phyloP scores from a whole-genome alignment of 352 stramenopile genomes.

The Phytophthora melonis region DNA sequence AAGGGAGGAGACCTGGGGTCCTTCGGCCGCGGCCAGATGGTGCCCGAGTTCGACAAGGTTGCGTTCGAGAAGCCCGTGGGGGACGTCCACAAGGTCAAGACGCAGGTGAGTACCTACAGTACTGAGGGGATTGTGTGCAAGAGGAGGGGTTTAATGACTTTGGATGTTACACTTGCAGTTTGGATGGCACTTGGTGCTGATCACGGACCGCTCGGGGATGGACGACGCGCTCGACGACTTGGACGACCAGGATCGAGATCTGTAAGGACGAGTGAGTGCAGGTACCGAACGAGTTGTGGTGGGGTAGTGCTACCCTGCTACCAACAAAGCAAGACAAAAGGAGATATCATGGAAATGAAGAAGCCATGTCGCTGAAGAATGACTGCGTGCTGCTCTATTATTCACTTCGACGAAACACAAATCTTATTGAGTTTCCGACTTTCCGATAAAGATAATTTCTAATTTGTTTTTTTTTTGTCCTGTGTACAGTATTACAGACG shows the following conservation, averaged over 20 bases:
- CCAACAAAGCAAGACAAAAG: too few relatives aligned
- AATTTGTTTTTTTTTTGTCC: too few relatives aligned
- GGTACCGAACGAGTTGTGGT: too few relatives aligned
- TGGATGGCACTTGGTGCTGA: constrained; percentile 85
- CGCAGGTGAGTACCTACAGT: constrained; percentile 47
- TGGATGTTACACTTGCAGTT: constrained; percentile 49
- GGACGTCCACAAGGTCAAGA: constrained; percentile 80
- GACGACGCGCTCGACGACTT: constrained; percentile 29
- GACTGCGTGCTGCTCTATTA: too few relatives aligned
- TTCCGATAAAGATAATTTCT: too few relatives aligned
- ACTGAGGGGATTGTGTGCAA: background rate
- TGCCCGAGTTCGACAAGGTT: constrained; percentile 80
- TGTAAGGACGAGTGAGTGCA: constrained; percentile 8
- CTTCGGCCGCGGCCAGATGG: constrained; percentile 80
- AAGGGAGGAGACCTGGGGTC: constrained; percentile 73
- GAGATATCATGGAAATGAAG: background rate
- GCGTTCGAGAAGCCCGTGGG: constrained; percentile 75
- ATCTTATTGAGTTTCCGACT: too few relatives aligned
- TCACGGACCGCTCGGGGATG: constrained; percentile 68
- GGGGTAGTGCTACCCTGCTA: too few relatives aligned
- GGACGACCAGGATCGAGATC: constrained; percentile 41
- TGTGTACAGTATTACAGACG: too few relatives aligned
- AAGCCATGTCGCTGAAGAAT: too few relatives aligned
- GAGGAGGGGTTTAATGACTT: background rate
- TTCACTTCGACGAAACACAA: too few relatives aligned